Percentiles rank a stretch among this genome's conserved stretches.
phyloP scores from a whole-genome alignment of 768 basidiomycete genomes.

The Xerocomellus amylosporus region DNA sequence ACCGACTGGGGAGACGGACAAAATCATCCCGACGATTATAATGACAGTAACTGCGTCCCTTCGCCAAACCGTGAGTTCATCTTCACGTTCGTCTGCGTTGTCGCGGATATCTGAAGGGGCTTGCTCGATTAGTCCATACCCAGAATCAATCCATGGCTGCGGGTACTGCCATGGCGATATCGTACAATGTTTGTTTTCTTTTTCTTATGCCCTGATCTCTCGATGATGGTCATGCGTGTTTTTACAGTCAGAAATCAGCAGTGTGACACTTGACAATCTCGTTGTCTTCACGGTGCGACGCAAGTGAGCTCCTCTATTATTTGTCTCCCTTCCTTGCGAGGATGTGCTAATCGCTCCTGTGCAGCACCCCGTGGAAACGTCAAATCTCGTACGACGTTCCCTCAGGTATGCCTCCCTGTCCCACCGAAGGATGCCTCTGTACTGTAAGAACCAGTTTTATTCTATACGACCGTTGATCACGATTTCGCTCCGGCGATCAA shows the following conservation, averaged over 20 bases:
- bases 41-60: neutral
- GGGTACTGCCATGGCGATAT: conserved; percentile 8
- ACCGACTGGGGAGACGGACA: conserved; percentile 3
- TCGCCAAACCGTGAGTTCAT: conserved; percentile 14
- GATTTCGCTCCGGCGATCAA: neutral
- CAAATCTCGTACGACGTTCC: neutral
- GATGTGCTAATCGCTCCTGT: neutral
- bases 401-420: conserved; percentile 2
- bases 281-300: neutral
- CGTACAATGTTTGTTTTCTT: conserved; percentile 13
- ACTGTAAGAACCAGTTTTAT: conserved; percentile 1
- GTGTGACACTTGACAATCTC: neutral
- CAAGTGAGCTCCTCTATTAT: conserved; percentile 2
- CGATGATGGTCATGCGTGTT: neutral
- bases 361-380: conserved; percentile 14
- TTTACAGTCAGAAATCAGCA: neutral
- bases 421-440: neutral
- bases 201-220: neutral
- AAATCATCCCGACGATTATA: neutral
- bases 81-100: neutral
- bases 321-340: neutral
- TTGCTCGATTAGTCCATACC: conserved; percentile 11
- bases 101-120: neutral
- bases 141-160: conserved; percentile 5
- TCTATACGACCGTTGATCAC: neutral